phyloP scores from a whole-genome alignment of 2,329 filamentous ascomycete species.

The Ophiocordyceps camponoti-rufipedis region DNA sequence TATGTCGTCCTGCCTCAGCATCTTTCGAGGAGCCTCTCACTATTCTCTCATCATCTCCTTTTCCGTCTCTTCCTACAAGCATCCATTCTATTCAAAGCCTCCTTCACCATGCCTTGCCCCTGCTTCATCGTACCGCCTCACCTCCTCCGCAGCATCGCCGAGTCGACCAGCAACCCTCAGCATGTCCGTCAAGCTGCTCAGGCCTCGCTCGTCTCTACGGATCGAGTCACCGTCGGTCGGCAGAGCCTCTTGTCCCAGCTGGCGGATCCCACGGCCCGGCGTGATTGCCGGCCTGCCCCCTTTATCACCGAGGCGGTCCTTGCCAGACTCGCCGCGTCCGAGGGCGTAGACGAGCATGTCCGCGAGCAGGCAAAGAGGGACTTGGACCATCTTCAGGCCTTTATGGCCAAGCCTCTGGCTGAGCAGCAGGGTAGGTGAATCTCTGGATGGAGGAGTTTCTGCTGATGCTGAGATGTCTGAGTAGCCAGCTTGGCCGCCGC shows the following conservation, averaged over 20 bases:
- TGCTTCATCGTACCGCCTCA: conserved; percentile 28
- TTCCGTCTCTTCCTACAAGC: too few species aligned
- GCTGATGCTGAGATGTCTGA: conserved; percentile 1
- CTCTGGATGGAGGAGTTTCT: neutral
- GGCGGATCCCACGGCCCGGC: conserved; percentile 7
- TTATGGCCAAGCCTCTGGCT: conserved; percentile 8
- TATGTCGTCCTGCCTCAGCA: too few species aligned
- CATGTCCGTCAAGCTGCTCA: conserved; percentile 17
- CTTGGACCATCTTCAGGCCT: conserved; percentile 17
- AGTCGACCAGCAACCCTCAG: conserved; percentile 18
- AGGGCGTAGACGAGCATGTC: conserved; percentile 19
- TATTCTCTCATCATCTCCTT: too few species aligned
- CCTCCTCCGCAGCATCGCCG: conserved; percentile 23
- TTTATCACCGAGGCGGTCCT: conserved; percentile 23
- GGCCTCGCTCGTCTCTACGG: conserved; percentile 15
- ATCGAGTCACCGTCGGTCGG: conserved; percentile 12
- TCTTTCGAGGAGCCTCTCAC: too few species aligned
- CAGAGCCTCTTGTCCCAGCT: conserved; percentile 13
- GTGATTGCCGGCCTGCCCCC: conserved; percentile 5
- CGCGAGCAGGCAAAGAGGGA: conserved; percentile 18
- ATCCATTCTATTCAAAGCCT: too few species aligned
- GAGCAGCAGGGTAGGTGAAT: conserved; percentile 7
- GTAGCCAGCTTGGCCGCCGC: conserved; percentile 5
- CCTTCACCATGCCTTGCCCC: conserved; percentile 6
- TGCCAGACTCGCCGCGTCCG: conserved; percentile 16